Evolutionary conservation across 176 grass and related monocot genomes (phyloP).

Genomic region (Oryza meridionalis): DNA sequence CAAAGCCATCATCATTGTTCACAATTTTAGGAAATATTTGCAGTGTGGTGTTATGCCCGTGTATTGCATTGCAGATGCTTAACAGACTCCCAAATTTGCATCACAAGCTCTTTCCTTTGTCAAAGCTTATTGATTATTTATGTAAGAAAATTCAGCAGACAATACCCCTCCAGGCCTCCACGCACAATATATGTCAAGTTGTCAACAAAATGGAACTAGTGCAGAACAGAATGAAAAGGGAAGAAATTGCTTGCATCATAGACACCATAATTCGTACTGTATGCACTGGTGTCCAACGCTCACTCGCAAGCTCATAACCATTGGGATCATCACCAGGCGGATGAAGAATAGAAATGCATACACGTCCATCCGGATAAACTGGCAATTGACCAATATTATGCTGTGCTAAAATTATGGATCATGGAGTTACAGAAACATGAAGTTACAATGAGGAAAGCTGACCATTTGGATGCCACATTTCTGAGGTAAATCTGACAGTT

Average conservation of each 20-base stretch:
- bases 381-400: conserved; percentile 35
- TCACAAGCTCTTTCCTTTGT: neutral
- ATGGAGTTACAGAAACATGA: conserved; percentile 28
- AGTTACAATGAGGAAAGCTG: conserved; percentile 12
- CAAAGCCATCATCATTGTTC: conserved; percentile 1
- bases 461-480: conserved; percentile 99
- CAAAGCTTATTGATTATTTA: neutral
- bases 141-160: neutral
- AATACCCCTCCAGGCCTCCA: neutral
- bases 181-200: neutral
- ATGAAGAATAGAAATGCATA: conserved; percentile 99
- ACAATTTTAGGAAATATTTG: neutral
- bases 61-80: neutral
- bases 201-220: neutral
- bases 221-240: neutral
- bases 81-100: neutral
- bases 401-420: conserved; percentile 10
- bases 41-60: neutral
- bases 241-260: neutral
- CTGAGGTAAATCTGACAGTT: conserved; percentile 90
- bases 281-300: conserved; percentile 97
- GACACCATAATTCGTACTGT: conserved; percentile 55
- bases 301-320: conserved; percentile 90
- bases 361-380: conserved; percentile 91
- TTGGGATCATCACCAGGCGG: conserved; percentile 96